phyloP scores from a whole-genome alignment of 2,329 filamentous ascomycete genomes.

The Pyrenophora teres region DNA sequence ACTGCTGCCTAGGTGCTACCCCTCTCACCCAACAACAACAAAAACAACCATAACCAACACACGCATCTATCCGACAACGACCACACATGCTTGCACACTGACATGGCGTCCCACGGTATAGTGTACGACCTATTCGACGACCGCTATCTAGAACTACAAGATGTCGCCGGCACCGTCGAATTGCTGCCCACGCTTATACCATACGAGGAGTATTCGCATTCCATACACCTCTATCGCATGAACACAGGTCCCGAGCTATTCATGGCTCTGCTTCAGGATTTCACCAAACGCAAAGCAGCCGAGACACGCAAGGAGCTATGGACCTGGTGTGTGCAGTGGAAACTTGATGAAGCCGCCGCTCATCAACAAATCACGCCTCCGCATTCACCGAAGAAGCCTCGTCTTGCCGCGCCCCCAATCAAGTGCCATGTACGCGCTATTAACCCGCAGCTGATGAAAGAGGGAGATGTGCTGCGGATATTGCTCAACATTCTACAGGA shows the following conservation, averaged over 20 bases:
- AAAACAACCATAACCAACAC: not conserved
- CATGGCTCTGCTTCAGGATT: constrained; percentile 36
- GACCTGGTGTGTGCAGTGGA: constrained; percentile 43
- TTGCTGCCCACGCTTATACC: constrained; percentile 39
- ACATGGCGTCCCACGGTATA: constrained; percentile 37
- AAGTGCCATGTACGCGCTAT: constrained; percentile 27
- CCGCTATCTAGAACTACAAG: constrained; percentile 37
- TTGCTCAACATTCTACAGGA: constrained; percentile 41
- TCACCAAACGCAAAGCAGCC: constrained; percentile 29
- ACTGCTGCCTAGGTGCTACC: constrained; percentile 3
- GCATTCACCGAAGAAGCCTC: constrained; percentile 30
- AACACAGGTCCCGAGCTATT: constrained; percentile 31
- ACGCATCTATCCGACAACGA: not conserved
- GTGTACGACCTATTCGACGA: constrained; percentile 40
- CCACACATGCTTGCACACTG: not conserved
- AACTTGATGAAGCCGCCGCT: constrained; percentile 21
- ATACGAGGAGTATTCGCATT: constrained; percentile 33
- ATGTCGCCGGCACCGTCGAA: constrained; percentile 38
- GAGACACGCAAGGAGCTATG: constrained; percentile 33
- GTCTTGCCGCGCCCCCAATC: constrained; percentile 20
- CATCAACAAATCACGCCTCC: not conserved
- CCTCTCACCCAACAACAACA: constrained; percentile 1
- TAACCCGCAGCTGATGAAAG: constrained; percentile 29
- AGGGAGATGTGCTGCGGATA: constrained; percentile 37
- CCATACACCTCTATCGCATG: constrained; percentile 35